Evolutionary conservation across 257 asterid genomes (phyloP).

Genomic region (Penstemon eatonii): DNA sequence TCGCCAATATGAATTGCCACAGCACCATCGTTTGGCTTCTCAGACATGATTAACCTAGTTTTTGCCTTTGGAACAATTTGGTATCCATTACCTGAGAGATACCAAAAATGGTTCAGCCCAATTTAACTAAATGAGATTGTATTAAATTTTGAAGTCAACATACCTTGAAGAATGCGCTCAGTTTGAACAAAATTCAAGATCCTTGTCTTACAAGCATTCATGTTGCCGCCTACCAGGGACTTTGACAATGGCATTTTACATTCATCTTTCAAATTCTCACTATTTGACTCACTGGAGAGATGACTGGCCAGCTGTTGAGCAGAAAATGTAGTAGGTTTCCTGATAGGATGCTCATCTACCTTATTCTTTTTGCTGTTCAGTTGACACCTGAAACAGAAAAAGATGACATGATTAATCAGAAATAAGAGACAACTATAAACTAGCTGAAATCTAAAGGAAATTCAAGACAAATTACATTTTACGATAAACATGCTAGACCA

Average conservation of each 20-base stretch:
- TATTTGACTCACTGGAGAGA: constrained; percentile 63
- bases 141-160: constrained; percentile 30
- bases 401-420: constrained; percentile 17
- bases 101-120: constrained; percentile 38
- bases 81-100: constrained; percentile 58
- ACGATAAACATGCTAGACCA: constrained; percentile 15
- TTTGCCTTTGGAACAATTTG: constrained; percentile 59
- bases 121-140: constrained; percentile 17
- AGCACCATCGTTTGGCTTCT: constrained; percentile 80
- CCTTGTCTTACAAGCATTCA: constrained; percentile 76
- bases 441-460: constrained; percentile 2
- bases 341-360: constrained; percentile 55
- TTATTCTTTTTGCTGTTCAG: constrained; percentile 70
- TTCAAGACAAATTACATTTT: background rate
- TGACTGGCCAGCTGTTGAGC: constrained; percentile 43
- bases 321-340: constrained; percentile 47
- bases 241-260: constrained; percentile 75
- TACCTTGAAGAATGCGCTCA: constrained; percentile 83
- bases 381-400: constrained; percentile 61
- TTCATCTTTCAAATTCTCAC: constrained; percentile 69
- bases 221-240: constrained; percentile 79
- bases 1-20: constrained; percentile 91
- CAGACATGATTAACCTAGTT: constrained; percentile 89
- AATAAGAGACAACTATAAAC: constrained; percentile 4
- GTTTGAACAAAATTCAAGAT: constrained; percentile 57